Base-by-base conservation (phyloP, 2,329 filamentous ascomycete species). In the Sporothrix mexicana region DNA sequence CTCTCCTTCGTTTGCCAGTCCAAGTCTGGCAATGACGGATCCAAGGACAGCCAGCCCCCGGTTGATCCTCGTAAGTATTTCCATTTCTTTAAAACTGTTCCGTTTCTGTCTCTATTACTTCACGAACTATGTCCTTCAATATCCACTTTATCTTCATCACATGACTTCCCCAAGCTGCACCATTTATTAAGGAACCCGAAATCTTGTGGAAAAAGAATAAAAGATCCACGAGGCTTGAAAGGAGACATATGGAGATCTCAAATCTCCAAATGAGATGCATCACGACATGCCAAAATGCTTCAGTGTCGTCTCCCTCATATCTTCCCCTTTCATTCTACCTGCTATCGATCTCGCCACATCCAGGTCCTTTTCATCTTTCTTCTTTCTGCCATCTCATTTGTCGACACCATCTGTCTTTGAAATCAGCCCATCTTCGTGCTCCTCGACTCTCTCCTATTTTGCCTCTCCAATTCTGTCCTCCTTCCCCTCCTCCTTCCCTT, bases 1-100 rank as follows among this genome's bases (percentile, higher is more conserved):
- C 5, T 43, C 3, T 2, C 13, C 7, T 23, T 69, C 47, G 47
- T 69, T 51, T 61, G 41, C 25, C 43, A 47, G 43, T n/a, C 25
- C 41, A 61, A 43, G 69, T 43, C 55, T 30, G 53, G 55, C 7
- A 66, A 69, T 30, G 49, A 66, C 23, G 61, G 41, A 15, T 49
- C 67, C 23, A 53, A 66, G 23, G 67, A 67, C 59, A 73, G 30
- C 61, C 57, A 70, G 13, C 67, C 67, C n/a, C 72, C 72, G 3
- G 49, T 73, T 49, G 72, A 73, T 12, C 72, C 72, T 45, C 49
- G 72, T 73, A 17, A 70, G 72, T 70, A 36, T 53, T 15, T 8
- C 25, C 53, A 47, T 25, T 20, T 13, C 43, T 55, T 25, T 55
- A 4, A 36, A 36, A 4, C 5, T 7, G 30, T 36, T 20, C 17